Conservation (phyloP, 768 basidiomycete species). For the Kwoniella sp. region DNA sequence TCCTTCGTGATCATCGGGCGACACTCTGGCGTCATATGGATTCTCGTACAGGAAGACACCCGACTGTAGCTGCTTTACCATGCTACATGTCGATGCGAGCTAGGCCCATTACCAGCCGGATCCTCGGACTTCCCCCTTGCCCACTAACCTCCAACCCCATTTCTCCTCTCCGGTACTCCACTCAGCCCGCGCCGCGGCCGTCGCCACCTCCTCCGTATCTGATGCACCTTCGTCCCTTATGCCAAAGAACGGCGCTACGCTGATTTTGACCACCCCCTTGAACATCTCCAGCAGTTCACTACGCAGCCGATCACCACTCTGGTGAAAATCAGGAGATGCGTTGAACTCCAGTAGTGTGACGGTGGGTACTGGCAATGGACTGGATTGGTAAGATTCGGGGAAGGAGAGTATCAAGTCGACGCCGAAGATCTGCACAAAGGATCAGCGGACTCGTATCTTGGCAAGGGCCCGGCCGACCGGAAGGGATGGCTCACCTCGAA, state of each 20-base stretch:
- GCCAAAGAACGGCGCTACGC: slow-evolving; percentile 62
- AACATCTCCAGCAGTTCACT: slow-evolving; percentile 82
- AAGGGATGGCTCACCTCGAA: slow-evolving; percentile 69
- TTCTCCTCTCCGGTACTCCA: slow-evolving; percentile 29
- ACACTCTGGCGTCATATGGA: too few species aligned
- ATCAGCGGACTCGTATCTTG: not conserved
- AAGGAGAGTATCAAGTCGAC: slow-evolving; percentile 76
- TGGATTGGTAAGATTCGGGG: slow-evolving; percentile 34
- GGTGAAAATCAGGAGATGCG: slow-evolving; percentile 90
- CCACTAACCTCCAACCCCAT: slow-evolving; percentile 35
- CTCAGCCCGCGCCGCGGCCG: not conserved
- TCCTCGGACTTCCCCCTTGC: slow-evolving; percentile 27
- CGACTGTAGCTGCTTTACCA: too few species aligned
- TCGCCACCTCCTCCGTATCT: slow-evolving; percentile 14
- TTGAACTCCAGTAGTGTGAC: slow-evolving; percentile 86
- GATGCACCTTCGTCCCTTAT: slow-evolving; percentile 18
- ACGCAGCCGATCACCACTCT: slow-evolving; percentile 75
- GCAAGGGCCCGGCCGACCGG: not conserved
- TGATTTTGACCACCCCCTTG: slow-evolving; percentile 62
- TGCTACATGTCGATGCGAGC: too few species aligned
- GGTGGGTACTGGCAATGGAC: slow-evolving; percentile 21
- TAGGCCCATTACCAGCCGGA: slow-evolving; percentile 11
- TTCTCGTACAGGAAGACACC: too few species aligned
- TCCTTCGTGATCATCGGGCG: too few species aligned
- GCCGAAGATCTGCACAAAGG: slow-evolving; percentile 67